Evolutionary conservation across 208 protist species (phyloP).

Genomic region (Acanthamoeba castellanii): DNA sequence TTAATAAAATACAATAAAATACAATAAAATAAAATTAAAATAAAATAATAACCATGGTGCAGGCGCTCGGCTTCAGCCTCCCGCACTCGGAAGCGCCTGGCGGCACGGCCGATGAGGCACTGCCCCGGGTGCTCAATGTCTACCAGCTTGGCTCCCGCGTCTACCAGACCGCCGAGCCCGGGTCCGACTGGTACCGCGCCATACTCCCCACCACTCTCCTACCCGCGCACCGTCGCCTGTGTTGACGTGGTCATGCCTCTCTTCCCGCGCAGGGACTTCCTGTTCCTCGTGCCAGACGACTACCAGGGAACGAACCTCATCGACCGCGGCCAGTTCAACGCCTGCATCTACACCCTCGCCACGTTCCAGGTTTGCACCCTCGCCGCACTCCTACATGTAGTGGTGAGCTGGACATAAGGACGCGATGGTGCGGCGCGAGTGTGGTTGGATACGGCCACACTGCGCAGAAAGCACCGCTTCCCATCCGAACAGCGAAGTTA

Average conservation of each 20-base stretch:
- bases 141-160: constrained; percentile 67
- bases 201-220: background rate
- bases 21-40: too few species aligned
- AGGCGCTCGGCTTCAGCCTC: background rate
- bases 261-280: background rate
- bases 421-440: background rate
- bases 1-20: too few species aligned
- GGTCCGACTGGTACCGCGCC: constrained; percentile 14
- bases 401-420: background rate
- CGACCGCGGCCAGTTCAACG: constrained; percentile 61
- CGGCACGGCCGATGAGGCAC: background rate
- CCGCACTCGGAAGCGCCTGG: too few species aligned
- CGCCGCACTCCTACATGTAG: background rate
- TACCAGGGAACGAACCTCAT: constrained; percentile 39
- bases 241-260: background rate
- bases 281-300: constrained; percentile 28
- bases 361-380: background rate
- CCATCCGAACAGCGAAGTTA: too few species aligned
- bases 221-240: background rate
- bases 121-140: constrained; percentile 43
- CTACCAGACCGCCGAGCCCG: constrained; percentile 30
- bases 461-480: too few species aligned
- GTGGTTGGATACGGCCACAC: too few species aligned
- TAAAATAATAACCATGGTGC: background rate
- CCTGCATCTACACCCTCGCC: constrained; percentile 52